phyloP scores from a whole-genome alignment of 2,329 filamentous ascomycete genomes.

The Sordariomycetes sp. region DNA sequence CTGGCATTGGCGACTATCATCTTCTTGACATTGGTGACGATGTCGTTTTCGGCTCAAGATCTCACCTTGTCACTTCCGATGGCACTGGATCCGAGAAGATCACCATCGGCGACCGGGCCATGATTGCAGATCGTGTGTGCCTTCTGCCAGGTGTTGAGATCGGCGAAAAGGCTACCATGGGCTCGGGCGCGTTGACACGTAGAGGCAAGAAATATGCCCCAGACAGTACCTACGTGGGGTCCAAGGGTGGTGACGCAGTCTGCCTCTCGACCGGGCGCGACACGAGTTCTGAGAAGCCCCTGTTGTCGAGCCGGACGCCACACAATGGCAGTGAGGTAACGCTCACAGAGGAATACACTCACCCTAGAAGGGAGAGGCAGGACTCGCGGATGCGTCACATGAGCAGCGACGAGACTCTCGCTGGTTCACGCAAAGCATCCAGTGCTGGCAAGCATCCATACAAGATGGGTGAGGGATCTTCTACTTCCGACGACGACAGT shows the following conservation, averaged over 20 bases:
- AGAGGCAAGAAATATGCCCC: slow-evolving; percentile 32
- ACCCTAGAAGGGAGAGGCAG: too few relatives aligned
- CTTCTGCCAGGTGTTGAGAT: slow-evolving; percentile 41
- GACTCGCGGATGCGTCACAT: slow-evolving; percentile 7
- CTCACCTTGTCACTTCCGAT: slow-evolving; percentile 44
- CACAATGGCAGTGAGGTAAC: slow-evolving; percentile 13
- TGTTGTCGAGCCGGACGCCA: neutral
- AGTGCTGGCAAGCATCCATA: slow-evolving; percentile 1
- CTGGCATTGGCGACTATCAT: slow-evolving; percentile 43
- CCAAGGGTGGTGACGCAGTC: slow-evolving; percentile 39
- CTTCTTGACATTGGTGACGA: slow-evolving; percentile 46
- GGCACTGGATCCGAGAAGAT: slow-evolving; percentile 36
- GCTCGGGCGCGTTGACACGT: slow-evolving; percentile 41
- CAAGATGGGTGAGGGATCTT: slow-evolving; percentile 2
- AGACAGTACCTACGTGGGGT: slow-evolving; percentile 41
- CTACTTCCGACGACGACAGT: slow-evolving; percentile 11
- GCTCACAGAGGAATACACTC: slow-evolving; percentile 8
- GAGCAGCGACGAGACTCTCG: slow-evolving; percentile 15
- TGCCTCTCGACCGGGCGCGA: slow-evolving; percentile 21
- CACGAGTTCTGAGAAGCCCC: slow-evolving; percentile 5
- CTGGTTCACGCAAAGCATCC: slow-evolving; percentile 5
- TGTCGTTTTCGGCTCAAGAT: slow-evolving; percentile 49
- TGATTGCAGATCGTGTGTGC: slow-evolving; percentile 48
- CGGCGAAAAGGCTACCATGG: slow-evolving; percentile 38
- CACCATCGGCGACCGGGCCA: slow-evolving; percentile 35